Conservation (phyloP, 495 filamentous ascomycete genomes). For the Hyphodiscus hymeniophilus region DNA sequence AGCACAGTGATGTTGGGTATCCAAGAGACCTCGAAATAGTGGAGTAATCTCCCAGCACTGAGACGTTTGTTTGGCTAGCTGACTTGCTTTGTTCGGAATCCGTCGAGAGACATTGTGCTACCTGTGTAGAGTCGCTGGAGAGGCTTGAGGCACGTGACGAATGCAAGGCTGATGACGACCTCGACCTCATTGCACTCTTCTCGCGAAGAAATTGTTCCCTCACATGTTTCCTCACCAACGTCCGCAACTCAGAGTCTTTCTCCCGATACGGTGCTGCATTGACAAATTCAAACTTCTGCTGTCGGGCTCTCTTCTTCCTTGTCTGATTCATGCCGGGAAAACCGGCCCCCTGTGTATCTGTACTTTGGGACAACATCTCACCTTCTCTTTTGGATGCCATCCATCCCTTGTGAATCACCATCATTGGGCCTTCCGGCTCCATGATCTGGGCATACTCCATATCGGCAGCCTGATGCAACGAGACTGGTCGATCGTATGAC, state of each 20-base stretch:
- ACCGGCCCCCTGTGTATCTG: background rate
- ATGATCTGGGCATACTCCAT: conserved; percentile 6
- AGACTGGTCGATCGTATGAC: too few species aligned
- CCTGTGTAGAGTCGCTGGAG: too few species aligned
- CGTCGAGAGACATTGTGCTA: too few species aligned
- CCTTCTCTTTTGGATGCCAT: background rate
- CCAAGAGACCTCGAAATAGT: background rate
- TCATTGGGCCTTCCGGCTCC: background rate
- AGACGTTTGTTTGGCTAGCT: too few species aligned
- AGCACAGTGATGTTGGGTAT: background rate
- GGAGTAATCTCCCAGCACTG: too few species aligned
- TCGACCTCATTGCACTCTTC: too few species aligned
- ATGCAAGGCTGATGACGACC: too few species aligned
- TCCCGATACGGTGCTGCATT: background rate
- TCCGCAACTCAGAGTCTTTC: background rate
- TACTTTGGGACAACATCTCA: background rate
- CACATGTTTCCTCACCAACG: conserved; percentile 1
- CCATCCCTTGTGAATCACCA: conserved; percentile 13
- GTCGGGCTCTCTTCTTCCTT: background rate
- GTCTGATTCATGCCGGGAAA: background rate
- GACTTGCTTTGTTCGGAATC: background rate
- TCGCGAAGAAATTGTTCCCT: conserved; percentile 2
- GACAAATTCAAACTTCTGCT: conserved; percentile 4
- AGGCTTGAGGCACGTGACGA: too few species aligned
- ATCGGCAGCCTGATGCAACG: background rate